Evolutionary conservation across 257 asterid genomes (phyloP), one percentile per base, ranked within the genome.

Genomic region (Solanum sitiens): DNA sequence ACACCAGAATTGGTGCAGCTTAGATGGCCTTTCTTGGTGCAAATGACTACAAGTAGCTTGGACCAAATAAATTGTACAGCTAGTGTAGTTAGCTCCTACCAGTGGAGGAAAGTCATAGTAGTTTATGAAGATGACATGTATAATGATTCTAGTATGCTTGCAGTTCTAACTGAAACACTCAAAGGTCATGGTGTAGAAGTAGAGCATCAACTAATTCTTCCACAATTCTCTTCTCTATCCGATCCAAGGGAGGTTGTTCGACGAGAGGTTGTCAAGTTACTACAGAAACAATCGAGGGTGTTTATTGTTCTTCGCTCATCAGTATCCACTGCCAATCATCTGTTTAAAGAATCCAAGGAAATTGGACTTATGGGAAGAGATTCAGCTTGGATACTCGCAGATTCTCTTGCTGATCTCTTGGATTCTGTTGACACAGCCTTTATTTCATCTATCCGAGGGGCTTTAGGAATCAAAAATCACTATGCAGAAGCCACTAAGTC

Each of bases 21-120:
- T 11, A 87, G 88, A 37, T 91, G 93, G 93, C 93, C 94, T 91
- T 92, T 91, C 89, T 21, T 92, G 88, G 84, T 92, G 33, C 91
- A 90, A 71, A 88, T 89, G 90, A 87, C 83, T 75, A 9, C 89
- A 21, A 87, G 89, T 61, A 65, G 73, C 83, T 83, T 45, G 9
- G 90, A 88, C 63, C 91, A 91, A 68, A 87, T 87, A 16, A 67
- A 20, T 35, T 91, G 94, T 85, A 42, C 90, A 6, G 30, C 93
- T 0, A 73, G 16, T 18, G 45, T 92, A 27, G 82, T 92, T 50
- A 83, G 70, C 13, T 92, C 88, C n/a, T 91, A 71, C 83, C 83
- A 45, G 30, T 92, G 94, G 94, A 76, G 91, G 84, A 91, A 87
- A 67, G 90, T 91, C n/a, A 67, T 91, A 37, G 90, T 47, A 25